Evolutionary conservation across 1,139 yeast species (phyloP), one percentile per base, ranked within the genome.

Genomic region (Geotrichum candidum): DNA sequence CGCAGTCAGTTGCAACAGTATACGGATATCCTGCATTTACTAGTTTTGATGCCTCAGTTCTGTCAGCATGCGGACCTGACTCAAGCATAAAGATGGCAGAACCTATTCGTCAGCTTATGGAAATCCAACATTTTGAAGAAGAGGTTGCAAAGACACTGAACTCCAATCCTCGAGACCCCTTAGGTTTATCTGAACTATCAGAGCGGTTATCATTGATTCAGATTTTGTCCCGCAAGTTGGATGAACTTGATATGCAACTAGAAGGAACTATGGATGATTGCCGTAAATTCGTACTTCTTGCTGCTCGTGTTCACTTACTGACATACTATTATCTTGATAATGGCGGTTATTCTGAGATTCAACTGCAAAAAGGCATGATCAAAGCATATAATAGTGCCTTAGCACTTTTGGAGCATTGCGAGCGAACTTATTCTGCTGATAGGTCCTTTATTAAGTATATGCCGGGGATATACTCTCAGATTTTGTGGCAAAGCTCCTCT

Each of bases 1-100:
- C 96, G 1, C 98, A 94, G 74, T 83, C 88, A 3, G 87, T 92
- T 63, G 96, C 97, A 1, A 85, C 96, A 1, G 88, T 96, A 9
- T 91, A 91, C 74, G 99, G 99, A 23, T 91, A 88, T 71, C 98
- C 98, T 0, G 90, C 96, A 0, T 90, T 91, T 73, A 91, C 89
- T 1, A 90, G 87, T 64, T 90, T 91, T 72, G 96, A 90, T 71
- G 82, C 89, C 25, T 82, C 92, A 0, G 83, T 87, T 3, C 78
- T 87, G 72, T 80, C 82, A 22, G 80, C 82, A 38, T 80, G 80
- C 62, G 74, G 80, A 64, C 80, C 80, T 65, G 77, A 68, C 57
- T 73, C 73, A 3, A 72, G 72, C 9, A 70, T 77, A 38, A 77
- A 76, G 15, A 76, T 90, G 27, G 91, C 96, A 0, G 74, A 76